A percentile compares a stretch with the other conserved stretches of the same genome.
Conservation (phyloP, 2,329 filamentous ascomycete genomes). For the Tolypocladium nubicola region DNA sequence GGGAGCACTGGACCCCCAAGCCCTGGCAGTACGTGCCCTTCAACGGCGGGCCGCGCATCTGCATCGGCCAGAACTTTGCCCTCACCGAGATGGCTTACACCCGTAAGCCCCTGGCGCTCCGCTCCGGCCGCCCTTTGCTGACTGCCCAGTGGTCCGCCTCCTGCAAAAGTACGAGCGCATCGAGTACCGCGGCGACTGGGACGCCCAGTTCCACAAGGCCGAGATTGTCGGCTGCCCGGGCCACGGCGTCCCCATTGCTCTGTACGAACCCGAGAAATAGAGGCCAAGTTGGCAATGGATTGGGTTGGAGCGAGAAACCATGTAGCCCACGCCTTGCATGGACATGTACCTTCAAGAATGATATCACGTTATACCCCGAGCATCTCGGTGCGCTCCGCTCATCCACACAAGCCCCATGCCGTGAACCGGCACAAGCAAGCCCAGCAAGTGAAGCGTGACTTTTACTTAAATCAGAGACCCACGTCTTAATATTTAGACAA, state of each 20-base stretch:
- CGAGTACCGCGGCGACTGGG: slow-evolving; percentile 36
- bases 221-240: slow-evolving; percentile 33
- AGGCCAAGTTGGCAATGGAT: not conserved
- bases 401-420: too few species aligned
- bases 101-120: slow-evolving; percentile 3
- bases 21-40: slow-evolving; percentile 67
- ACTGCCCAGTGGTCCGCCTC: slow-evolving; percentile 31
- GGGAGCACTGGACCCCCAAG: slow-evolving; percentile 51
- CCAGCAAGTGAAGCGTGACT: too few species aligned
- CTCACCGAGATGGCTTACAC: slow-evolving; percentile 53
- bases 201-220: slow-evolving; percentile 30
- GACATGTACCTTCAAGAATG: not conserved
- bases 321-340: not conserved
- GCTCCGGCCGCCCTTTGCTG: too few species aligned
- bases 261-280: slow-evolving; percentile 18
- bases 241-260: slow-evolving; percentile 28
- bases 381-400: not conserved
- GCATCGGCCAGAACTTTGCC: slow-evolving; percentile 74
- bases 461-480: not conserved
- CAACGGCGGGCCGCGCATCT: slow-evolving; percentile 64
- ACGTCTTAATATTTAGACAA: not conserved
- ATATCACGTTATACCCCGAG: not conserved
- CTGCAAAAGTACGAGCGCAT: slow-evolving; percentile 49
- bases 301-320: not conserved
- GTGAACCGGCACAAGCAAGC: too few species aligned